These are phyloP conservation scores for Curvularia eragrostidis DNA, from an alignment of 2,329 filamentous ascomycete species.

Conservation along the genomic window DNA sequence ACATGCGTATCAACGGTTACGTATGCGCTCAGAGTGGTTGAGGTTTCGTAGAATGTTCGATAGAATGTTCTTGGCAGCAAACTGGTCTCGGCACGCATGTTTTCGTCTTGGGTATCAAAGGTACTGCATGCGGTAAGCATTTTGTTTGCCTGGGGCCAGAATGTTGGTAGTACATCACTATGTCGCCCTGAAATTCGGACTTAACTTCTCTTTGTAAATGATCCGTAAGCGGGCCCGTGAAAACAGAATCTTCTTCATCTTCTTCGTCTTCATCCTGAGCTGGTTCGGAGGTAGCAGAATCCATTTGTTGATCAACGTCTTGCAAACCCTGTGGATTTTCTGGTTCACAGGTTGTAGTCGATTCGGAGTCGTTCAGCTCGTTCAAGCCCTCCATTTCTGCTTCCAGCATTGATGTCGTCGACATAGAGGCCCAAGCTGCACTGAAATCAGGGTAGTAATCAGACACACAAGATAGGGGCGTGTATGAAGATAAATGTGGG, in stretches of 20 bases:
- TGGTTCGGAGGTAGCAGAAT: not conserved
- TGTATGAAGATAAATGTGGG: not conserved
- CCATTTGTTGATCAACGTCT: not conserved
- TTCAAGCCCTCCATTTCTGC: too few species aligned
- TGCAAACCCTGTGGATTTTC: not conserved
- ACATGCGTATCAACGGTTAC: slow-evolving; percentile 19
- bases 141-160: not conserved
- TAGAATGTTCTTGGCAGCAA: slow-evolving; percentile 15
- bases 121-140: not conserved
- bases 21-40: slow-evolving; percentile 20
- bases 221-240: not conserved
- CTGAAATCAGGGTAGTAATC: too few species aligned
- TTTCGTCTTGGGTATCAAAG: not conserved
- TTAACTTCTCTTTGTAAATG: not conserved
- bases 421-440: too few species aligned
- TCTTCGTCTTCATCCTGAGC: not conserved
- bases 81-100: not conserved
- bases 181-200: not conserved
- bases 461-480: not conserved
- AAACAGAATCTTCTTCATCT: not conserved
- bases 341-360: not conserved
- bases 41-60: slow-evolving; percentile 20
- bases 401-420: not conserved
- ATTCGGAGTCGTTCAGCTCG: not conserved
- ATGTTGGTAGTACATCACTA: not conserved